phyloP scores from a whole-genome alignment of 331 rosid species.

The Stylosanthes scabra region DNA sequence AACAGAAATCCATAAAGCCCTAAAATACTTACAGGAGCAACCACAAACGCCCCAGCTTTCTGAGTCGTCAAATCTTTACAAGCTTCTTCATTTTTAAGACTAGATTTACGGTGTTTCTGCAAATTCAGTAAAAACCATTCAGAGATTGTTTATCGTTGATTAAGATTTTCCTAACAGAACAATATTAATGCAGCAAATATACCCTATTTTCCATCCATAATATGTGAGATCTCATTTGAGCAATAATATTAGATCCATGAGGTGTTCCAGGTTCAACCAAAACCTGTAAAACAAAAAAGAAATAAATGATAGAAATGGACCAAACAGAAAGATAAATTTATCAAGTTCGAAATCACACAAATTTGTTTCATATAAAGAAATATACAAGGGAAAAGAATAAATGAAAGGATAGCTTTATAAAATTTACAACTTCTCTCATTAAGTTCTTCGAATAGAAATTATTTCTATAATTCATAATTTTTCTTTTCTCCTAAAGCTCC shows the following conservation, averaged over 20 bases:
- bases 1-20: not conserved
- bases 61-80: slow-evolving; percentile 70
- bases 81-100: slow-evolving; percentile 47
- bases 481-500: slow-evolving; percentile 10
- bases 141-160: slow-evolving; percentile 17
- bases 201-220: slow-evolving; percentile 96
- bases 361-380: not conserved
- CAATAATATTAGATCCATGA: slow-evolving; percentile 84
- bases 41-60: slow-evolving; percentile 73
- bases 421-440: slow-evolving; percentile 12
- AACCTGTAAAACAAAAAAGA: slow-evolving; percentile 56
- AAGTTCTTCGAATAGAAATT: not conserved
- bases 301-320: slow-evolving; percentile 9
- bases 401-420: not conserved
- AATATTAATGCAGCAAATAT: slow-evolving; percentile 21
- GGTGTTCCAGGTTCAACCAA: slow-evolving; percentile 97
- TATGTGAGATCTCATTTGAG: slow-evolving; percentile 95
- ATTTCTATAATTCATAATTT: slow-evolving; percentile 3
- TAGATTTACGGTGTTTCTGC: slow-evolving; percentile 71
- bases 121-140: slow-evolving; percentile 21
- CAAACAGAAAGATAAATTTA: not conserved
- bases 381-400: slow-evolving; percentile 9
- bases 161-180: not conserved
- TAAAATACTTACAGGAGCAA: slow-evolving; percentile 84
- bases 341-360: slow-evolving; percentile 14